Percentiles rank a stretch among this genome's conserved stretches.
phyloP scores from a whole-genome alignment of 352 stramenopile species.

The Phytophthora chlamydospora region DNA sequence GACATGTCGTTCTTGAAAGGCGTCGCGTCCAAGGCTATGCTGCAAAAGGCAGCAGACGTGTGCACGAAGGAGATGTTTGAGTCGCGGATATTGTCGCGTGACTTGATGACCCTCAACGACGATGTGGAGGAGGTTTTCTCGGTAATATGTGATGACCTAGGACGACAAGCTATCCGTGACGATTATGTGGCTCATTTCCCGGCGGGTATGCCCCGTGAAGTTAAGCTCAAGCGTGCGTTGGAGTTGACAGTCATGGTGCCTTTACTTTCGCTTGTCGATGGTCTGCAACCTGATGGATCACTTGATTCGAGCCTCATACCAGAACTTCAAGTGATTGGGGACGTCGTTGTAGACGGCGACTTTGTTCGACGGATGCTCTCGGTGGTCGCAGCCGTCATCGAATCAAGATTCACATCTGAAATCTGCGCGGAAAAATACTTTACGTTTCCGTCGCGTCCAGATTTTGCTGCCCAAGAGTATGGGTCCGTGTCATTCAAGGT shows the following conservation, averaged over 20 bases:
- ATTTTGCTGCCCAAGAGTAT: constrained; percentile 21
- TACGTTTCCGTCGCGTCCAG: constrained; percentile 13
- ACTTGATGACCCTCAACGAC: constrained; percentile 37
- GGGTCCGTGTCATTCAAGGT: constrained; percentile 8
- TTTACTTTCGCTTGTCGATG: constrained; percentile 34
- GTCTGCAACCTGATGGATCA: constrained; percentile 24
- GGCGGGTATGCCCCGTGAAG: constrained; percentile 4
- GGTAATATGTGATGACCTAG: constrained; percentile 28
- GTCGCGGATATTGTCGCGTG: constrained; percentile 36
- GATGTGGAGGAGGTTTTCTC: constrained; percentile 37
- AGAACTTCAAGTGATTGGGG: not conserved
- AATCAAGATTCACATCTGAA: not conserved
- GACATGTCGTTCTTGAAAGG: constrained; percentile 26
- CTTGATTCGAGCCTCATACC: constrained; percentile 11
- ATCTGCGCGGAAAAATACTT: constrained; percentile 15
- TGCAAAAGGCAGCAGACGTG: constrained; percentile 23
- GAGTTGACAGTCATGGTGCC: constrained; percentile 33
- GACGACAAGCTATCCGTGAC: constrained; percentile 14
- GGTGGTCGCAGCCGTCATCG: constrained; percentile 13
- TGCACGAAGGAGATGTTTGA: constrained; percentile 28
- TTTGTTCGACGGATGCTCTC: constrained; percentile 2
- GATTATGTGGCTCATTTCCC: constrained; percentile 5
- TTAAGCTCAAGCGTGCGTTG: constrained; percentile 16
- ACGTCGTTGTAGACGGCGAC: not conserved
- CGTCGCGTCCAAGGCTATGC: constrained; percentile 11